Evolutionary conservation across 2,329 filamentous ascomycete species (phyloP).

Genomic region (Tolypocladium ophioglossoides): DNA sequence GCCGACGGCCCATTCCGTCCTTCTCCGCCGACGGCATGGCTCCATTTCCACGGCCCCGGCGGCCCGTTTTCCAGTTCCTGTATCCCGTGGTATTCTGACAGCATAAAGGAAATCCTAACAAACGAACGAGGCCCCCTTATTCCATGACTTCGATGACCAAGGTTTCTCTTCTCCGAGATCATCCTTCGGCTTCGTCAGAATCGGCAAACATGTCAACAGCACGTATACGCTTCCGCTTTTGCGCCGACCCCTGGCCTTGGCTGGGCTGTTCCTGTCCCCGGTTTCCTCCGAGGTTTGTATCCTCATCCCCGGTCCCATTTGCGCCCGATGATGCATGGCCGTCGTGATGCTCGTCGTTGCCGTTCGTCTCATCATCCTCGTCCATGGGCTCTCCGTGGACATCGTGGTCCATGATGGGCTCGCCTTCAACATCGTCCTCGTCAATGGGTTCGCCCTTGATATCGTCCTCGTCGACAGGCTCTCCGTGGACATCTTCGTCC

Average conservation of each 20-base stretch:
- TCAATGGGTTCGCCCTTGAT: constrained; percentile 28
- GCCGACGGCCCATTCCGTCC: neutral
- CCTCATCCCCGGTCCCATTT: neutral
- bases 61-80: neutral
- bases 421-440: constrained; percentile 39
- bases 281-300: neutral
- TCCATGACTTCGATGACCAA: too few relatives aligned
- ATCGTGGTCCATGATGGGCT: constrained; percentile 24
- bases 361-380: constrained; percentile 28
- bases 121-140: too few relatives aligned
- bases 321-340: neutral
- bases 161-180: too few relatives aligned
- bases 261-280: neutral
- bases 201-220: constrained; percentile 85
- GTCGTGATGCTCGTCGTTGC: constrained; percentile 14
- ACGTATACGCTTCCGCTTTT: constrained; percentile 50
- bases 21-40: neutral
- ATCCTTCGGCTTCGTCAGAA: constrained; percentile 40
- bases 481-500: constrained; percentile 38
- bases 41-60: neutral
- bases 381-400: constrained; percentile 30
- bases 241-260: neutral
- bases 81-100: neutral
- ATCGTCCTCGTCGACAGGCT: constrained; percentile 32
- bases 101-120: neutral